Evolutionary conservation across 805 yeast genomes (phyloP), one percentile per base, ranked within the genome.

Genomic region (Blastobotrys peoriensis): DNA sequence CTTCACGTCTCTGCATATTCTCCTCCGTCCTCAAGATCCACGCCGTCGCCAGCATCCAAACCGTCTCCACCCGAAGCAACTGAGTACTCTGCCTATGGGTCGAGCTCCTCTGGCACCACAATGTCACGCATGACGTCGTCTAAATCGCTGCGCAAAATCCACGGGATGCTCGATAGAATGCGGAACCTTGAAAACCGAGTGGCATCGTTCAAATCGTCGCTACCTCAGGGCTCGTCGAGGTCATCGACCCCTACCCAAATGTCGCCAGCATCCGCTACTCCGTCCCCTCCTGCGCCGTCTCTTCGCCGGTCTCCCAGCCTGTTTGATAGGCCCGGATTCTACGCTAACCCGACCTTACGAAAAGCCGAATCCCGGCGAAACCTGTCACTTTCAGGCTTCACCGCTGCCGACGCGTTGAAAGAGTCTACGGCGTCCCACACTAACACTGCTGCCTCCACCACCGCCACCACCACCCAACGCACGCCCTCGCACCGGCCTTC

Each of bases 81-180:
- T n/a, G 41, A 41, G 16, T 16, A 4, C 27, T 20, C 30, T 25
- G 9, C 21, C 35, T 16, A 22, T 10, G 38, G 25, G 5, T 19
- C 19, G 6, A 18, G 15, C 25, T n/a, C 43, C 10, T 15, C 36
- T 16, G 18, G 22, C 13, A 38, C 19, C 16, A 18, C n/a, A 16
- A 28, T 41, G 22, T 33, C 38, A 5, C 28, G 44, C 4, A 41
- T 57, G 36, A 22, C 58, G 5, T 51, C 61, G 1, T 56, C 61
- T 3, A 45, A 54, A 34, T 51, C 58, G 23, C 47, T 59, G 37
- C 51, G 59, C 16, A 52, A 53, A 33, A 56, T 60, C 23, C 62
- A 59, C 19, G 63, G 61, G 10, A 55, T 60, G 41, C 45, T 59
- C 20, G 58, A 56, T 39, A 62, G 58, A 38, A 55, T 59, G 49